Evolutionary conservation across 176 grass and related monocot genomes (phyloP).

Genomic region (Hordeum vulgare): MorexV3_pseudomolecules_assembly NC_058524.1:195158780-195159279

Average conservation of each 20-base stretch:
- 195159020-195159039: constrained; percentile 27
- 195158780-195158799: constrained; percentile 18
- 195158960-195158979: constrained; percentile 26
- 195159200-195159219: constrained; percentile 22
- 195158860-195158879: constrained; percentile 8
- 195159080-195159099: constrained; percentile 20
- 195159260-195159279: constrained; percentile 22
- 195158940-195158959: not conserved
- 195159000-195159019: constrained; percentile 24
- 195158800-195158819: not conserved
- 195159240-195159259: constrained; percentile 28
- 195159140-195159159: constrained; percentile 21
- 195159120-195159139: constrained; percentile 24
- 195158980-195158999: constrained; percentile 14
- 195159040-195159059: constrained; percentile 31
- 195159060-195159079: constrained; percentile 44
- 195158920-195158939: constrained; percentile 18
- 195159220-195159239: constrained; percentile 24
- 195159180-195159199: constrained; percentile 37
- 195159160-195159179: too few relatives aligned
- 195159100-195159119: constrained; percentile 22
- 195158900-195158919: not conserved
- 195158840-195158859: constrained; percentile 5
- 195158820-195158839: constrained; percentile 26
- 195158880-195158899: constrained; percentile 12